Percentiles rank a stretch among this genome's conserved stretches.
Conservation (phyloP, 768 basidiomycete genomes). For the Hemileccinum impolitum region DNA sequence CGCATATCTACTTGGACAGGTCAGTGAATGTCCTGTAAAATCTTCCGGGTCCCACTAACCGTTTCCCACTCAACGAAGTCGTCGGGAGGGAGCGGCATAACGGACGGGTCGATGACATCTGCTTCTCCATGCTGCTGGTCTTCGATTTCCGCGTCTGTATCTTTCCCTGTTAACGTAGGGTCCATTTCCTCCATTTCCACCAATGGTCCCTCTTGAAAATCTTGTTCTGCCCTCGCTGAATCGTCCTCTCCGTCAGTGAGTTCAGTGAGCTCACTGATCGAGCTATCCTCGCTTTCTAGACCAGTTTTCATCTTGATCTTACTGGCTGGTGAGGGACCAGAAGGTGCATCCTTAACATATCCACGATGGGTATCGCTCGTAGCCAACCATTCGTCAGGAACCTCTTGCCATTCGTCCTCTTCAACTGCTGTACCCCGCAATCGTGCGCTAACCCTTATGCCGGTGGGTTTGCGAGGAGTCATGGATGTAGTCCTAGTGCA, state of each 20-base stretch:
- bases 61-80: conserved; percentile 90
- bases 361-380: conserved; percentile 17
- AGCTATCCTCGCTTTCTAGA: conserved; percentile 57
- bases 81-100: conserved; percentile 32
- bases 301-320: conserved; percentile 43
- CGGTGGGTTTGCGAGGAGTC: conserved; percentile 36
- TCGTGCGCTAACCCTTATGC: conserved; percentile 65
- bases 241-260: conserved; percentile 48
- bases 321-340: conserved; percentile 5
- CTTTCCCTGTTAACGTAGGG: neutral
- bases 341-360: conserved; percentile 10
- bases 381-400: conserved; percentile 70
- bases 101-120: neutral
- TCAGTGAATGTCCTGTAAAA: neutral
- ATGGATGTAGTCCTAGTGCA: conserved; percentile 8
- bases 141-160: conserved; percentile 1
- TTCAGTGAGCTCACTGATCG: conserved; percentile 74
- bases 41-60: conserved; percentile 41
- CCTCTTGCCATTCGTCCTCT: conserved; percentile 73
- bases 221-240: conserved; percentile 18
- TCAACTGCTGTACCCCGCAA: conserved; percentile 50
- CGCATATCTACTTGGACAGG: conserved; percentile 60
- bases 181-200: conserved; percentile 3
- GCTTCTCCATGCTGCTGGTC: conserved; percentile 2
- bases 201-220: neutral